Evolutionary conservation across 1,284 basidiomycete species (phyloP).

Genomic region (Tylopilus orsonianus): DNA sequence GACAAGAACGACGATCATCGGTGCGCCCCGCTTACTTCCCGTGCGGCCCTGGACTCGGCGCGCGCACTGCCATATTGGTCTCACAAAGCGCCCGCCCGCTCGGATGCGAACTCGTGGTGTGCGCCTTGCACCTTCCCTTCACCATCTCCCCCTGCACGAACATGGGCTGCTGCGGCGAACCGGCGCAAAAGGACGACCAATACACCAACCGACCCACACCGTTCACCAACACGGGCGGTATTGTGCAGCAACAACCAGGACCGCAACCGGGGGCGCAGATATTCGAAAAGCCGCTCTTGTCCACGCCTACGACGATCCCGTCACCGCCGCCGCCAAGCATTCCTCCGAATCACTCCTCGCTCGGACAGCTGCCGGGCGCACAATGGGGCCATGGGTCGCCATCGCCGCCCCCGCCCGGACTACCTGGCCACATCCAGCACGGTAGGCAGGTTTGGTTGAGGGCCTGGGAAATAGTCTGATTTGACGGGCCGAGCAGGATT

Average conservation of each 20-base stretch:
- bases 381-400: conserved; percentile 37
- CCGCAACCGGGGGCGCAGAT: conserved; percentile 35
- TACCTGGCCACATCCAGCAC: conserved; percentile 11
- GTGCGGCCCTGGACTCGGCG: conserved; percentile 3
- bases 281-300: conserved; percentile 24
- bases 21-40: conserved; percentile 4
- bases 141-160: conserved; percentile 7
- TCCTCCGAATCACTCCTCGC: conserved; percentile 23
- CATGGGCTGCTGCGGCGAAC: conserved; percentile 63
- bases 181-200: conserved; percentile 35
- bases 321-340: conserved; percentile 31
- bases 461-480: background rate
- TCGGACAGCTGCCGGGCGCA: conserved; percentile 5
- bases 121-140: background rate
- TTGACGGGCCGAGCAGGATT: background rate
- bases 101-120: background rate
- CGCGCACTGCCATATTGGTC: conserved; percentile 12
- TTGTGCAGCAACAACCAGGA: conserved; percentile 54
- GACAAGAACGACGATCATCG: background rate
- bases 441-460: background rate
- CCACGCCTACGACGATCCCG: conserved; percentile 22
- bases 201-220: conserved; percentile 34
- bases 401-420: conserved; percentile 31
- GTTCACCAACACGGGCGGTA: conserved; percentile 5
- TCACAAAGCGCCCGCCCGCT: conserved; percentile 11